Evolutionary conservation across 306 rosid genomes (phyloP).

Genomic region (Hylodesmum podocarpum): DNA sequence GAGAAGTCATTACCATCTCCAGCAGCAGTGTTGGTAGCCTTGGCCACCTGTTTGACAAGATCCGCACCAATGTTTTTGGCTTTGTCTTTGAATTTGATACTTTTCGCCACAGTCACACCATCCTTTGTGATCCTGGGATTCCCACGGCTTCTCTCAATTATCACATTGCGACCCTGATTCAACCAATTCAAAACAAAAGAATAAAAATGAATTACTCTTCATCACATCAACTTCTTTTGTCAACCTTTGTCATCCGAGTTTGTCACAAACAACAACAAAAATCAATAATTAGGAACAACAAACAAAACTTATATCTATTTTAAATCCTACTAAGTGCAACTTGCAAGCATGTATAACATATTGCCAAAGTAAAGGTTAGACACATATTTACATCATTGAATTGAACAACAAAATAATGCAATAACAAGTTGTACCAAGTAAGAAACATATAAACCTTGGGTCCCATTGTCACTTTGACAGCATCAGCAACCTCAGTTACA

Average conservation of each 20-base stretch:
- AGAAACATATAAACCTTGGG: slow-evolving; percentile 62
- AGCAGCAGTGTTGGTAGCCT: slow-evolving; percentile 83
- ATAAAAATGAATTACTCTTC: neutral
- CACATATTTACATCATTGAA: neutral
- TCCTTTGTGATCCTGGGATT: slow-evolving; percentile 83
- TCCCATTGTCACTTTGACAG: slow-evolving; percentile 98
- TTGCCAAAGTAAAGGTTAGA: neutral
- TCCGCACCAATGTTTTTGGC: slow-evolving; percentile 81
- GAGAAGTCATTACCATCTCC: slow-evolving; percentile 73
- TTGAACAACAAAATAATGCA: neutral
- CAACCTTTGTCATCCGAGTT: neutral
- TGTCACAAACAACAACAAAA: neutral
- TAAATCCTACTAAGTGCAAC: neutral
- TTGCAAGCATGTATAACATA: neutral
- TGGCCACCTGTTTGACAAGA: slow-evolving; percentile 91
- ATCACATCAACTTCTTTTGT: neutral
- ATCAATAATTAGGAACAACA: neutral
- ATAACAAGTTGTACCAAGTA: neutral
- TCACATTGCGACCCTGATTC: slow-evolving; percentile 87
- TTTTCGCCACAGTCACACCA: slow-evolving; percentile 93
- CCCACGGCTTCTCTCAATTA: slow-evolving; percentile 62
- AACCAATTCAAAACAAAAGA: slow-evolving; percentile 24
- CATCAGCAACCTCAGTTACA: slow-evolving; percentile 90
- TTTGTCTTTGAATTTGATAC: slow-evolving; percentile 69
- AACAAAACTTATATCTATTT: neutral